phyloP scores from a whole-genome alignment of 192 early-diverging fungal genomes.

The Phycomyces nitens region DNA sequence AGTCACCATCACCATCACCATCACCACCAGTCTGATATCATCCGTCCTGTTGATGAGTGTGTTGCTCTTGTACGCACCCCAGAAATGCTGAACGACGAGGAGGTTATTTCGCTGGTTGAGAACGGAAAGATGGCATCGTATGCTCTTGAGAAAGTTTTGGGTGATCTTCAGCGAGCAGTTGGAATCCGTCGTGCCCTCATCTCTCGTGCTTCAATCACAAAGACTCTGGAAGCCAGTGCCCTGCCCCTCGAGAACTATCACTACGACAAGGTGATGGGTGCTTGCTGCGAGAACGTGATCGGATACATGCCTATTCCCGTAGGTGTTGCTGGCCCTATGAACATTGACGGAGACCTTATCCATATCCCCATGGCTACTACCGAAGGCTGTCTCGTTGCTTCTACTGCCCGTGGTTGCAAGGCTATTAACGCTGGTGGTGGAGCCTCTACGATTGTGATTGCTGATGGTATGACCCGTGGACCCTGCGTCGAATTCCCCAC shows the following conservation, averaged over 20 bases:
- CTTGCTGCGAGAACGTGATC: constrained; percentile 96
- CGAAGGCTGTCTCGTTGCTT: constrained; percentile 87
- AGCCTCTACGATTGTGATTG: constrained; percentile 70
- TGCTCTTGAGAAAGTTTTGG: constrained; percentile 83
- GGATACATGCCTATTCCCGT: constrained; percentile 91
- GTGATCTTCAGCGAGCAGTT: constrained; percentile 81
- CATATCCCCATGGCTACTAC: constrained; percentile 96
- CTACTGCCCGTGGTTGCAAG: constrained; percentile 91
- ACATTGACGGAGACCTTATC: constrained; percentile 73
- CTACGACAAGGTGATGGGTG: constrained; percentile 84
- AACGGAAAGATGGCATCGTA: constrained; percentile 75
- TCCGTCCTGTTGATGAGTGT: constrained; percentile 46
- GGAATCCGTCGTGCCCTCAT: constrained; percentile 76
- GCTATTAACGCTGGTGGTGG: constrained; percentile 87
- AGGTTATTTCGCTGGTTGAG: constrained; percentile 68
- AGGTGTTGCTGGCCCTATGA: constrained; percentile 86
- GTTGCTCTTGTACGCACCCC: constrained; percentile 39
- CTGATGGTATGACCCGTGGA: constrained; percentile 91
- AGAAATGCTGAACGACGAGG: constrained; percentile 66
- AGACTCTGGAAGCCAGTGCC: constrained; percentile 58
- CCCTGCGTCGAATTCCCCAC: constrained; percentile 86
- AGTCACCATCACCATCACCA: background rate
- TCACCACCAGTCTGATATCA: constrained; percentile 12
- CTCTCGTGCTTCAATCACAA: constrained; percentile 61
- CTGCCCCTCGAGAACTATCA: constrained; percentile 86